phyloP scores from a whole-genome alignment of 768 basidiomycete species.

The Tephrocybe rancida region DNA sequence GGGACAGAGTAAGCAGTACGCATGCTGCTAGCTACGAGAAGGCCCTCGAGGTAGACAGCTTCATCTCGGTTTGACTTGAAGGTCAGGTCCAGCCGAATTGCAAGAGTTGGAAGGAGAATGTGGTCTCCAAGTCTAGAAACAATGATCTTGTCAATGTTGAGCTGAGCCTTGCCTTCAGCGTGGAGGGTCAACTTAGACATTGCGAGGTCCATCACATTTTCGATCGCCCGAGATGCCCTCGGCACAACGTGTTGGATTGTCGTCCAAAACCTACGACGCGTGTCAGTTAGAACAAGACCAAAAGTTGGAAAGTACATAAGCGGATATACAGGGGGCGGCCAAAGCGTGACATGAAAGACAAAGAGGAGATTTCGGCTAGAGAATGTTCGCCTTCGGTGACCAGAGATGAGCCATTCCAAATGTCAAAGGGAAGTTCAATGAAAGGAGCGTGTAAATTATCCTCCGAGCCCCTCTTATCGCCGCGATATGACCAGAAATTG shows the following conservation, averaged over 20 bases:
- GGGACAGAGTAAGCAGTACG: slow-evolving; percentile 6
- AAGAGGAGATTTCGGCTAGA: background rate
- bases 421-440: background rate
- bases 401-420: no score
- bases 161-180: background rate
- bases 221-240: background rate
- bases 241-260: background rate
- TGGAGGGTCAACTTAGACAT: background rate
- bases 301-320: background rate
- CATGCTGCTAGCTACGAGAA: slow-evolving; percentile 3
- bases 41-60: background rate
- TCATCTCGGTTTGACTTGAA: slow-evolving; percentile 8
- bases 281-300: no score
- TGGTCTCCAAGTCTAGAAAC: background rate
- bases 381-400: background rate
- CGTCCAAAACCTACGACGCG: background rate
- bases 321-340: background rate
- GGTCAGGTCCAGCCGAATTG: background rate
- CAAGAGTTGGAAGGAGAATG: background rate
- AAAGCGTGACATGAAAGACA: background rate
- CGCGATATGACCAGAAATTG: background rate
- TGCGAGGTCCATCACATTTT: background rate
- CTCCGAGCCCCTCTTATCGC: background rate
- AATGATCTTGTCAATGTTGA: background rate
- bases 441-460: background rate